Conservation (phyloP, 2,329 filamentous ascomycete genomes). For the Juglanconis juglandina region DNA sequence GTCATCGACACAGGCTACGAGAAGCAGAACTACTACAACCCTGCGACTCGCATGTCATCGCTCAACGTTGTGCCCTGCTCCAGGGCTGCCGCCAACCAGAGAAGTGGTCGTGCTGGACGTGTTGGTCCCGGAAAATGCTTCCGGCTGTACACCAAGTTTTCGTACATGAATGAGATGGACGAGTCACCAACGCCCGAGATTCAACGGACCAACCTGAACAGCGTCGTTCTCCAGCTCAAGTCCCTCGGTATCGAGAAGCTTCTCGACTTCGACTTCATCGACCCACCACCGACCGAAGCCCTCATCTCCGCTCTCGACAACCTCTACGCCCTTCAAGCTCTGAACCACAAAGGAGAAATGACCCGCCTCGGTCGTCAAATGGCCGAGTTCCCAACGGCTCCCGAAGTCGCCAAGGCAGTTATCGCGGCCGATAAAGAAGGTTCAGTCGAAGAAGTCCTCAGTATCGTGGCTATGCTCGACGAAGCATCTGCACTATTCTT, state of each 20-base stretch:
- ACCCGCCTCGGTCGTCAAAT: constrained; percentile 91
- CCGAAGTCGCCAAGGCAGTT: constrained; percentile 85
- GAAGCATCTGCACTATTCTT: constrained; percentile 90
- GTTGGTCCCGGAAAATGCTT: constrained; percentile 92
- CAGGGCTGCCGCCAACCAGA: constrained; percentile 86
- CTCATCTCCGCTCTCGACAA: constrained; percentile 86
- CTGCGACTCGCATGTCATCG: constrained; percentile 87
- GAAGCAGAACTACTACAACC: constrained; percentile 93
- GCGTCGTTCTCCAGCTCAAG: constrained; percentile 81
- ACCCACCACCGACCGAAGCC: constrained; percentile 83
- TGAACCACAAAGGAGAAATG: constrained; percentile 84
- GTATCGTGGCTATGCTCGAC: constrained; percentile 89
- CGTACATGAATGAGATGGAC: constrained; percentile 91
- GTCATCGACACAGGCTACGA: constrained; percentile 95
- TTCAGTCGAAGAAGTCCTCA: constrained; percentile 90
- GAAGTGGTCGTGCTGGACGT: constrained; percentile 87
- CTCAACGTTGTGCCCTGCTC: constrained; percentile 89
- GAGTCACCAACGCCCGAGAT: constrained; percentile 92
- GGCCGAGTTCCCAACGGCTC: constrained; percentile 91
- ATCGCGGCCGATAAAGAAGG: constrained; percentile 84
- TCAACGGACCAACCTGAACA: constrained; percentile 81
- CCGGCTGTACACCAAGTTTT: constrained; percentile 87
- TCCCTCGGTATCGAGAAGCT: constrained; percentile 89
- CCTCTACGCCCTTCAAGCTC: constrained; percentile 82
- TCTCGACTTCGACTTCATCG: constrained; percentile 94